These are phyloP conservation scores for Cardamine chenopodiifolia DNA, from an alignment of 345 rosid genomes.

Conservation along the genomic window DNA sequence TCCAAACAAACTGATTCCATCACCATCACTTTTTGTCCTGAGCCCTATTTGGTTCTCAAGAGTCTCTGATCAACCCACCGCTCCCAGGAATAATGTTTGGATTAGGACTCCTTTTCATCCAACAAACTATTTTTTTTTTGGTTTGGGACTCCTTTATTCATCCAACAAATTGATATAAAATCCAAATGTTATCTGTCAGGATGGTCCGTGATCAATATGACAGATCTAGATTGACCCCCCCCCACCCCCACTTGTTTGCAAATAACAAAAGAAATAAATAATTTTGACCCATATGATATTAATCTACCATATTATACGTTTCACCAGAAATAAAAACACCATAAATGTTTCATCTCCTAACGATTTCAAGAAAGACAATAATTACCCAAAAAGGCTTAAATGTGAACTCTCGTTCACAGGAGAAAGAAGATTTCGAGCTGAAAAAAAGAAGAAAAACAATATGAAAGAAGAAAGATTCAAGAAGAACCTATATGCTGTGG, in stretches of 20 bases:
- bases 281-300: slow-evolving; percentile 6
- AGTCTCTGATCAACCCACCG: slow-evolving; percentile 77
- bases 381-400: slow-evolving; percentile 17
- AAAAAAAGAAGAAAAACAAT: slow-evolving; percentile 7
- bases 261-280: slow-evolving; percentile 22
- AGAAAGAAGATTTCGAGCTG: slow-evolving; percentile 28
- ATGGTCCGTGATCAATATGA: slow-evolving; percentile 26
- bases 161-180: slow-evolving; percentile 1
- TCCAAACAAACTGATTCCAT: slow-evolving; percentile 63
- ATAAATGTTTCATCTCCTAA: slow-evolving; percentile 35
- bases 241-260: slow-evolving; percentile 19
- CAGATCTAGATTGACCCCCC: neutral
- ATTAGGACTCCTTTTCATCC: neutral
- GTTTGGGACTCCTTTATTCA: neutral
- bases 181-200: slow-evolving; percentile 6
- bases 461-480: slow-evolving; percentile 40
- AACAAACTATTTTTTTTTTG: neutral
- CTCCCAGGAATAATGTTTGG: slow-evolving; percentile 19
- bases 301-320: slow-evolving; percentile 24
- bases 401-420: slow-evolving; percentile 25
- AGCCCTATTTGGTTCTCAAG: slow-evolving; percentile 56
- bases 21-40: slow-evolving; percentile 61
- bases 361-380: slow-evolving; percentile 22
- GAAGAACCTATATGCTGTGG: slow-evolving; percentile 25
- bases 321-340: too few species aligned